Evolutionary conservation across 176 grass and related monocot species (phyloP).

Genomic region (Thinopyrum elongatum): DNA sequence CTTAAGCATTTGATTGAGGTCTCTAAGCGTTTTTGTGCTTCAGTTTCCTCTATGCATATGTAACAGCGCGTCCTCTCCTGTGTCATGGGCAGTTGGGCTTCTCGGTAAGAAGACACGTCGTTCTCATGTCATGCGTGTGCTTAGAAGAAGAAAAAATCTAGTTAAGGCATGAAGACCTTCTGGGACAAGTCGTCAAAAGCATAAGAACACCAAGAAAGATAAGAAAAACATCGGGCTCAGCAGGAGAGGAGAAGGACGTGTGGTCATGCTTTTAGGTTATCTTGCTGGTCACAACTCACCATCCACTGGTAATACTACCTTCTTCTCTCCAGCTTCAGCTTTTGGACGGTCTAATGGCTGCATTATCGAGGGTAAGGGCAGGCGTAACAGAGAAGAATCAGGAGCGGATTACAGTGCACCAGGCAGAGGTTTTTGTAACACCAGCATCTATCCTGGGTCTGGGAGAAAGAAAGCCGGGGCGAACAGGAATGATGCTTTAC

Average conservation of each 20-base stretch:
- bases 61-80: background rate
- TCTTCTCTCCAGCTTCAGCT: no score
- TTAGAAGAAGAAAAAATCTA: background rate
- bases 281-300: background rate
- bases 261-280: background rate
- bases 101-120: background rate
- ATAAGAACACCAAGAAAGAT: background rate
- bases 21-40: no score
- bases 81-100: background rate
- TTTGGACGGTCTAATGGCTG: conserved; percentile 3
- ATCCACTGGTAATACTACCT: background rate
- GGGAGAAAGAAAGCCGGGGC: no score
- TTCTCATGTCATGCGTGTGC: background rate
- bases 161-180: background rate
- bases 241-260: background rate
- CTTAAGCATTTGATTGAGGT: background rate
- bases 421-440: background rate
- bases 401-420: background rate
- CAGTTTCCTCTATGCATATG: background rate
- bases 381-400: background rate
- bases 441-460: background rate
- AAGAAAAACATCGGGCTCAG: background rate
- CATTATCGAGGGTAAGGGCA: background rate
- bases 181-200: background rate
- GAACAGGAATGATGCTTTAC: conserved; percentile 6